Base-by-base conservation (phyloP, 257 asterid species). In the Primulina tabacum region DNA sequence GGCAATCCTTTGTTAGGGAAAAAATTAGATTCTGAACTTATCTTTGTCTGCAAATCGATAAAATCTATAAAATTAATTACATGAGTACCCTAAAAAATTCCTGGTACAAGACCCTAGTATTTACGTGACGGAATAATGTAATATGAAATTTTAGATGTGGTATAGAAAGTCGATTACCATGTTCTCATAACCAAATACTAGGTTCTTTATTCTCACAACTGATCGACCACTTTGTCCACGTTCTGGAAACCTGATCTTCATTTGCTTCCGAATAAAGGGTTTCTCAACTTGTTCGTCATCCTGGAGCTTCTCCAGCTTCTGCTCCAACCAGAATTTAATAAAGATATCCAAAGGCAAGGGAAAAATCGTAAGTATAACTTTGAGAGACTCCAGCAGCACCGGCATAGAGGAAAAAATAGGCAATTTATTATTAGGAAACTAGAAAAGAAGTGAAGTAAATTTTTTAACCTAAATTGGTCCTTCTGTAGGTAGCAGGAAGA, bases 221-320 rank as follows among this genome's bases (percentile, higher is more conserved):
- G 85, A 78, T 66, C 89, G 78, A 30, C 99, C 99, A 73, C 99
- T 94, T 85, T 88, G 80, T 77, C 95, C 99, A 62, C 97, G 96
- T 71, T 89, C 97, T 0, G 99, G 99, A 78, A 94, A 94, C 74
- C 96, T 86, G 75, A 94, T 94, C 87, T 88, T 94, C 96, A 91
- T 94, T 91, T 94, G 99, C 85, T 94, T 94, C 67, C 99, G 82
- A 61, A 89, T 88, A 82, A 94, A 94, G 14, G 99, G 99, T 76
- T 94, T 94, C 86, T 94, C 99, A 78, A 94, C 80, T 83, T 89
- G 97, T 67, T 91, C 96, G 76, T 63, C 89, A 21, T 91, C 93
- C 84, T 84, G 92, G 78, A 94, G 97, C 74, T 85, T 94, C 79
- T 91, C 99, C 77, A 94, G 88, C 85, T 94, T 94, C 99, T 94